Evolutionary conservation across 106 monocot genomes (phyloP).

Genomic region (Dendrobium catenatum): DNA sequence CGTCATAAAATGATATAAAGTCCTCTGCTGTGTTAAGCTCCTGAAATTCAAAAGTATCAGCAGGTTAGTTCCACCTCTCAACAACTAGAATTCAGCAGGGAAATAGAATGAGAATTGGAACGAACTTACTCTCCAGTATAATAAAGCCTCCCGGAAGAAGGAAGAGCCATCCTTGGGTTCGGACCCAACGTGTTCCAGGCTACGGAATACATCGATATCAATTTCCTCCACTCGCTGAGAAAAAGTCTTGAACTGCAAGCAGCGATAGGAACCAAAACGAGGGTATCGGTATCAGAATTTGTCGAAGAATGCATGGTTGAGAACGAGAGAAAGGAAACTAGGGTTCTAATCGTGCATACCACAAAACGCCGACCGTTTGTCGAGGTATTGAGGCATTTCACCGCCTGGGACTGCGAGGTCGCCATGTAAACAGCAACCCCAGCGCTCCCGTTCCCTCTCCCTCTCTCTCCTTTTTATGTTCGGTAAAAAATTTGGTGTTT

Average conservation of each 20-base stretch:
- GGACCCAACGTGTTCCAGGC: slow-evolving; percentile 39
- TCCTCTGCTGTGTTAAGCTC: slow-evolving; percentile 88
- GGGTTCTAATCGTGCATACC: slow-evolving; percentile 25
- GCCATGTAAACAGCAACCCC: slow-evolving; percentile 23
- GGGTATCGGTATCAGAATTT: background rate
- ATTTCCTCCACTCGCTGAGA: slow-evolving; percentile 73
- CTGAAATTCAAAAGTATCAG: slow-evolving; percentile 13
- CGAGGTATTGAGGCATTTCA: slow-evolving; percentile 80
- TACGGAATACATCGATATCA: slow-evolving; percentile 71
- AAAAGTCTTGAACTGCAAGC: slow-evolving; percentile 74
- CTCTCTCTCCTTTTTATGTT: background rate
- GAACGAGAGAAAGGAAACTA: background rate
- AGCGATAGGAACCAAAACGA: background rate
- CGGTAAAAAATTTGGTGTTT: no score
- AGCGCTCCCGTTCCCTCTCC: background rate
- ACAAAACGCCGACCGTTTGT: slow-evolving; percentile 54
- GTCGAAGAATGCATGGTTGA: background rate
- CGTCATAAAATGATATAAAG: slow-evolving; percentile 83
- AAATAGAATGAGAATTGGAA: background rate
- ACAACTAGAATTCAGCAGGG: background rate
- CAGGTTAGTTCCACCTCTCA: background rate
- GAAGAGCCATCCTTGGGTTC: slow-evolving; percentile 66
- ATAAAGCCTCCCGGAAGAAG: slow-evolving; percentile 70
- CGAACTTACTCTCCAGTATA: slow-evolving; percentile 69
- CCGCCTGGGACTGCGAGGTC: slow-evolving; percentile 28